Base-by-base conservation (phyloP, 805 yeast genomes). In the Pichia heedii region DNA sequence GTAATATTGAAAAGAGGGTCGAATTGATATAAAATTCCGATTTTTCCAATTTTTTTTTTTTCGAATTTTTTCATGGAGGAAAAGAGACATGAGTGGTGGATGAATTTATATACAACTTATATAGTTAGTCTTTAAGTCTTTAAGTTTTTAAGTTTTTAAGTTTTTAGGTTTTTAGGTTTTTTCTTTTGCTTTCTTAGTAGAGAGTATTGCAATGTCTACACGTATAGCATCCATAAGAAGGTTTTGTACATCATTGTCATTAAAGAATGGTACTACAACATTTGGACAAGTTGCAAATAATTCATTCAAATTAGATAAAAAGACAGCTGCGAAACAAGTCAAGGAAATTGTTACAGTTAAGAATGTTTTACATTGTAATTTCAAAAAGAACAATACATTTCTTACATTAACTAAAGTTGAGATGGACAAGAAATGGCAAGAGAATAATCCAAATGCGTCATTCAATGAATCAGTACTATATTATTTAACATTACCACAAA, bases 331-430 rank as follows among this genome's bases (percentile, higher is more conserved):
- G 39, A 50, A 52, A 39, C 46, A 45, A 34, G 24, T 40, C 33
- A 47, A 40, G 5, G 51, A 56, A 22, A 51, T 54, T 47, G 56
- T 57, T 40, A 53, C 56, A 21, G 80, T 82, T 22, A 77, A 79
- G 55, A 81, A 87, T 68, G 78, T 84, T 42, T 61, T 90, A 43
- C 84, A 84, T 63, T 86, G 87, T 46, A 66, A 70, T 26, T 89
- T 88, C 66, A 77, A 81, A 43, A 79, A 79, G 57, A 90, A 89
- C 67, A 89, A 89, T 68, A 84, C 95, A 2, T 78, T 80, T 54
- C 67, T 84, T 47, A 82, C 96, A 11, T 71, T 86, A 42, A 75
- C 84, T 15, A 81, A 84, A 4, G 83, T 79, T 16, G 74, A 73
- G 32, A 84, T 79, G 58, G 90, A 83, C 56, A 58, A 66, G 41